These are phyloP conservation scores for Laburnicola sp. DNA, from an alignment of 2,329 filamentous ascomycete genomes.

Conservation along the genomic window DNA sequence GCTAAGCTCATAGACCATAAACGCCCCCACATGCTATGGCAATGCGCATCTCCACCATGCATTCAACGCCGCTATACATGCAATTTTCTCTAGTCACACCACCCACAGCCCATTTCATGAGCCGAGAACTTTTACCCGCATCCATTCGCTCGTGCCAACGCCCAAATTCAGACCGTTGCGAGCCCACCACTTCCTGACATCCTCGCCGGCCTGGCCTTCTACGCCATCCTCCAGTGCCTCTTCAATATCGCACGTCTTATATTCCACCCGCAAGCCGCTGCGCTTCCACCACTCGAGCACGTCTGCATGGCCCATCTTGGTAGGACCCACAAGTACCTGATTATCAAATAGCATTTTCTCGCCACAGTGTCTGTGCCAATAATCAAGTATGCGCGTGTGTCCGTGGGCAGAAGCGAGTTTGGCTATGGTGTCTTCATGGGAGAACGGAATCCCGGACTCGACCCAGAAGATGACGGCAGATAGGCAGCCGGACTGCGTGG, in stretches of 20 bases:
- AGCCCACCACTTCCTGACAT: constrained; percentile 85
- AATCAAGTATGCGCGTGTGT: constrained; percentile 78
- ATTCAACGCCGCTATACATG: background rate
- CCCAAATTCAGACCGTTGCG: constrained; percentile 79
- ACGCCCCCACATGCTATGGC: too few species aligned
- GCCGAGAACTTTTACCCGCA: constrained; percentile 72
- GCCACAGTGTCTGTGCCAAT: constrained; percentile 76
- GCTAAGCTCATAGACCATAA: too few species aligned
- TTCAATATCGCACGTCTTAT: constrained; percentile 93
- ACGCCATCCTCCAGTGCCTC: constrained; percentile 90
- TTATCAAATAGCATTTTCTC: constrained; percentile 80
- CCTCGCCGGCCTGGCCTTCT: constrained; percentile 66
- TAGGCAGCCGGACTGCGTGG: constrained; percentile 78
- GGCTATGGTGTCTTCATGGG: constrained; percentile 78
- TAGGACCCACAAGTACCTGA: constrained; percentile 82
- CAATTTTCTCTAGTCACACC: background rate
- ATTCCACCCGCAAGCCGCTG: constrained; percentile 78
- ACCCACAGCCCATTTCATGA: constrained; percentile 16
- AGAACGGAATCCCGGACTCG: constrained; percentile 74
- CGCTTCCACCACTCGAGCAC: constrained; percentile 93
- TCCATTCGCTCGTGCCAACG: constrained; percentile 84
- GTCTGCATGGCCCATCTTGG: constrained; percentile 79
- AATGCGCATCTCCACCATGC: background rate
- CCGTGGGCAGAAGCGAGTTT: constrained; percentile 84
- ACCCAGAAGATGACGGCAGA: constrained; percentile 88